Evolutionary conservation across 352 stramenopile species (phyloP).

Genomic region (Salisapilia sapeloensis): DNA sequence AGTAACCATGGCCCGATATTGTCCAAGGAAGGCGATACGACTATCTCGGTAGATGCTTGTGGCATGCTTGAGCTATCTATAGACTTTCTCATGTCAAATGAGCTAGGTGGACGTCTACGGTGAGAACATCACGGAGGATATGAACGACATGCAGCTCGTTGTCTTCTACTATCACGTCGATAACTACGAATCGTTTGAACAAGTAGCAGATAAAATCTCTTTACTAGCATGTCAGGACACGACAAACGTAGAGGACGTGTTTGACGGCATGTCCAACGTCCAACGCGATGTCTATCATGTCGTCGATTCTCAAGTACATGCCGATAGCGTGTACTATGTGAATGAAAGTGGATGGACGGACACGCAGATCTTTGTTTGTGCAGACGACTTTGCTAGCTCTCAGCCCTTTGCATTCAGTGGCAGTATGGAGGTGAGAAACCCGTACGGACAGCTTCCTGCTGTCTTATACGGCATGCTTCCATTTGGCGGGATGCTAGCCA

Average conservation of each 20-base stretch:
- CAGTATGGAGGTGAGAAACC: constrained; percentile 63
- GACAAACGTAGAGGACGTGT: constrained; percentile 12
- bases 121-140: constrained; percentile 45
- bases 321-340: constrained; percentile 34
- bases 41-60: constrained; percentile 19
- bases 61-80: not conserved
- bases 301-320: constrained; percentile 27
- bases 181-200: constrained; percentile 36
- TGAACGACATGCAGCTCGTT: constrained; percentile 55
- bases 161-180: constrained; percentile 77
- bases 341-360: constrained; percentile 57
- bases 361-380: constrained; percentile 66
- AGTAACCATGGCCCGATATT: constrained; percentile 52
- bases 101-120: constrained; percentile 37
- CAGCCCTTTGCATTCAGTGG: constrained; percentile 44
- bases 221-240: constrained; percentile 38
- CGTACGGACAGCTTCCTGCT: constrained; percentile 59
- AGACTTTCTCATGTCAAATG: not conserved
- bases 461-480: constrained; percentile 76
- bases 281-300: constrained; percentile 49
- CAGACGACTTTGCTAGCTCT: constrained; percentile 21
- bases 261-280: constrained; percentile 47
- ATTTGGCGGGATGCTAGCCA: constrained; percentile 54
- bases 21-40: constrained; percentile 38
- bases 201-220: constrained; percentile 50